Percentiles rank a stretch among this genome's conserved stretches.
Conservation (phyloP, 2,329 filamentous ascomycete species). For the Colletotrichum scovillei region DNA sequence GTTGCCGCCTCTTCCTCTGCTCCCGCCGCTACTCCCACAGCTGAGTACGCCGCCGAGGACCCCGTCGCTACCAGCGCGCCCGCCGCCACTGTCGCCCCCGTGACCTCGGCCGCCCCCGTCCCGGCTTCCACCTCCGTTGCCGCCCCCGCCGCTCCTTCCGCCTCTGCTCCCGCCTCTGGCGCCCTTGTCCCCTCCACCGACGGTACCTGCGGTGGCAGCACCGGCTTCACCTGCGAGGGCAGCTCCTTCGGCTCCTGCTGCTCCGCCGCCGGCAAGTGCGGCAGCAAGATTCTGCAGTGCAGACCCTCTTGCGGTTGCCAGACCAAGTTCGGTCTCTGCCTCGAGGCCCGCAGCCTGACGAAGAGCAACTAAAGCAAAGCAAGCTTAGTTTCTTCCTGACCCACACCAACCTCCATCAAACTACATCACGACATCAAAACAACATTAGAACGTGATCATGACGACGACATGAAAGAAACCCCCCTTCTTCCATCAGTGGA, state of each 20-base stretch:
- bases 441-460: constrained; percentile 2
- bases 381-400: not conserved
- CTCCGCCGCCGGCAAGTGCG: constrained; percentile 53
- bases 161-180: constrained; percentile 8
- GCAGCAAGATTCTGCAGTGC: constrained; percentile 48
- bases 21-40: not conserved
- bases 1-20: constrained; percentile 2
- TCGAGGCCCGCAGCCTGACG: constrained; percentile 26
- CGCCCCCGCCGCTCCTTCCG: constrained; percentile 12
- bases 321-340: constrained; percentile 48
- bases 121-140: not conserved
- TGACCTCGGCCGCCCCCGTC: not conserved
- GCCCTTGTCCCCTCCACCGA: constrained; percentile 49
- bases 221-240: constrained; percentile 54
- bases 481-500: not conserved
- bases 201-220: constrained; percentile 52
- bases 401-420: not conserved
- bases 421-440: not conserved
- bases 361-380: not conserved
- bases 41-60: constrained; percentile 8
- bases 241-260: constrained; percentile 57
- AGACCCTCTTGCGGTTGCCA: constrained; percentile 47
- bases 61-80: constrained; percentile 9
- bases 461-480: constrained; percentile 9
- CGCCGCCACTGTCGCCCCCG: not conserved